Conservation (phyloP, 306 rosid genomes). For the Acacia acuminata region DNA sequence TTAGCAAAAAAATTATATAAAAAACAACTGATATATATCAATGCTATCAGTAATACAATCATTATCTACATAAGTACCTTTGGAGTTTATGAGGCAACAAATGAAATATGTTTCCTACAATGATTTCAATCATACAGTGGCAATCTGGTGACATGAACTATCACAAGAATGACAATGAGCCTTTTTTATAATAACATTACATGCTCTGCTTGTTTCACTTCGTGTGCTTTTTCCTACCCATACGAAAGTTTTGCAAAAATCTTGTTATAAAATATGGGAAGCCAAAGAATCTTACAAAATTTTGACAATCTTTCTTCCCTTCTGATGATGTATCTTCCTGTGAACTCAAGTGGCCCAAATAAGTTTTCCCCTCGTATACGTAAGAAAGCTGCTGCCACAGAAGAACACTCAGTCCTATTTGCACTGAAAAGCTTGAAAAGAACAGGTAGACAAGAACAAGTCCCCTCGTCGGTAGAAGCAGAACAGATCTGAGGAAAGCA, state of each 20-base stretch:
- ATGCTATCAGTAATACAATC: background rate
- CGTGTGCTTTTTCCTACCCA: constrained; percentile 55
- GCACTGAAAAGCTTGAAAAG: constrained; percentile 70
- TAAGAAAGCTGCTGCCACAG: constrained; percentile 91
- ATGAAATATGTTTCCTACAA: background rate
- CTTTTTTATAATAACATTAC: background rate
- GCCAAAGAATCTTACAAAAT: constrained; percentile 73
- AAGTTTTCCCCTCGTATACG: constrained; percentile 79
- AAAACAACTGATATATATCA: background rate
- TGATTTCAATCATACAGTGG: background rate
- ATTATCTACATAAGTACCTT: background rate
- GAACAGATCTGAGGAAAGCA: constrained; percentile 60
- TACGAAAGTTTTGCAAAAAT: constrained; percentile 54
- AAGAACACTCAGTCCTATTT: constrained; percentile 71
- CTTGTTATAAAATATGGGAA: constrained; percentile 57
- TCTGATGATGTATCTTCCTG: constrained; percentile 38
- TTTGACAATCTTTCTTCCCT: constrained; percentile 78
- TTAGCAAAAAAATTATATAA: background rate
- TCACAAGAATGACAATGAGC: background rate
- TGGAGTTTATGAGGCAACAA: background rate
- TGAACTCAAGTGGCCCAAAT: constrained; percentile 60
- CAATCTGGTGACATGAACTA: background rate
- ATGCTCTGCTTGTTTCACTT: constrained; percentile 33
- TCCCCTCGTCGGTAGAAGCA: constrained; percentile 71
- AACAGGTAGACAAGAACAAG: constrained; percentile 75